Percentiles rank a stretch among this genome's conserved stretches.
These are phyloP conservation scores for Phytophthora meadii DNA, from an alignment of 352 stramenopile genomes.

Conservation along the genomic window DNA sequence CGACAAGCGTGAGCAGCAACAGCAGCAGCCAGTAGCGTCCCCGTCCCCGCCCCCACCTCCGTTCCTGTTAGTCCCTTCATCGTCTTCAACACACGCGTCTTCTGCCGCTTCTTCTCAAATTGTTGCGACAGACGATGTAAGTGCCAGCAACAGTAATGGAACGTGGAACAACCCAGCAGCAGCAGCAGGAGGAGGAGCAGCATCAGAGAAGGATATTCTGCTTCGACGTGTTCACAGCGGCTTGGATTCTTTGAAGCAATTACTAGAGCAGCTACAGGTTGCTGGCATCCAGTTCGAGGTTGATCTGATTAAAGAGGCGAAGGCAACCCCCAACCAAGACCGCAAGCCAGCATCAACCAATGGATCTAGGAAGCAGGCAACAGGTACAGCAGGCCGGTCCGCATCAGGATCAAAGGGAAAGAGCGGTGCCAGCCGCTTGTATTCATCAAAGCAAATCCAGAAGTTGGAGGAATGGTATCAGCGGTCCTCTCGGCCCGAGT, in stretches of 20 bases:
- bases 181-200: not conserved
- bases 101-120: conserved; percentile 42
- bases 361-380: conserved; percentile 41
- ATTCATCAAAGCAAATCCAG: conserved; percentile 88
- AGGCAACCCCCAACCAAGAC: conserved; percentile 62
- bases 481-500: conserved; percentile 80
- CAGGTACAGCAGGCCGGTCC: conserved; percentile 42
- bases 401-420: conserved; percentile 65
- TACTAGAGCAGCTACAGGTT: conserved; percentile 83
- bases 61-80: conserved; percentile 49
- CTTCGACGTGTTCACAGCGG: conserved; percentile 65
- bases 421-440: conserved; percentile 81
- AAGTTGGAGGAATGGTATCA: conserved; percentile 92
- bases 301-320: conserved; percentile 83
- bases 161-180: conserved; percentile 21
- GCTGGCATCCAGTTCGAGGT: conserved; percentile 85
- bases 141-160: conserved; percentile 24
- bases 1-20: conserved; percentile 14
- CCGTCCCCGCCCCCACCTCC: conserved; percentile 40
- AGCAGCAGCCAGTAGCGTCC: conserved; percentile 23
- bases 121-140: conserved; percentile 36
- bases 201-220: conserved; percentile 50
- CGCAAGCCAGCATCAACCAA: conserved; percentile 39
- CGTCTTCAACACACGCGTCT: conserved; percentile 43
- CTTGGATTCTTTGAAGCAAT: conserved; percentile 70